Evolutionary conservation across 2,329 filamentous ascomycete species (phyloP), one percentile per base, ranked within the genome.

Genomic region (Arthroderma sp.): DNA sequence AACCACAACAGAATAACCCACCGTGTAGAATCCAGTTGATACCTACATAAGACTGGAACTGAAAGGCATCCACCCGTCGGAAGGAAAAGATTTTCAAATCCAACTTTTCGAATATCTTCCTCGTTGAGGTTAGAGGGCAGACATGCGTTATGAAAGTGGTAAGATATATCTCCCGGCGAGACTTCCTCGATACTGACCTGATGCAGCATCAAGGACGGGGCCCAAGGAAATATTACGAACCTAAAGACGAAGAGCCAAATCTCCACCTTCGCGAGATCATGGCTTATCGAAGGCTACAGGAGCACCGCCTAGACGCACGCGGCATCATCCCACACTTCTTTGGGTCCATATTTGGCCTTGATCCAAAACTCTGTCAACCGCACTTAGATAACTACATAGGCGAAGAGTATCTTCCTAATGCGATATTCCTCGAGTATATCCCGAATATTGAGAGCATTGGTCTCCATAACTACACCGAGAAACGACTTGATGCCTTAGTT

Each of bases 61-160:
- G n/a, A n/a, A n/a, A n/a, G n/a, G n/a, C n/a, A n/a, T n/a, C n/a
- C n/a, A n/a, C n/a, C n/a, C n/a, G n/a, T n/a, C n/a, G n/a, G n/a
- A 36, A 37, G 41, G 9, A 6, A 15, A 36, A 43, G 9, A 32
- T 43, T 36, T 36, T 36, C 38, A 34, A n/a, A 7, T 36, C 15
- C 7, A n/a, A n/a, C n/a, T n/a, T n/a, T n/a, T n/a, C n/a, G n/a
- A 11, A 22, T 36, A 10, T 54, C 40, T 53, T 52, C 36, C 47
- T 53, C 29, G 47, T 52, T 11, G 27, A 34, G 6, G 38, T 53
- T 29, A 29, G 33, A 11, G 30, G 29, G 10, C 31, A 41, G 27
- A 43, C 9, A 34, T 53, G 47, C 38, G 47, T 55, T 15, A 55
- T 55, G 50, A 55, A 55, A 43, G 52, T 55, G 42, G 52, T 53